phyloP scores from a whole-genome alignment of 345 rosid species.

The Linum usitatissimum region DNA sequence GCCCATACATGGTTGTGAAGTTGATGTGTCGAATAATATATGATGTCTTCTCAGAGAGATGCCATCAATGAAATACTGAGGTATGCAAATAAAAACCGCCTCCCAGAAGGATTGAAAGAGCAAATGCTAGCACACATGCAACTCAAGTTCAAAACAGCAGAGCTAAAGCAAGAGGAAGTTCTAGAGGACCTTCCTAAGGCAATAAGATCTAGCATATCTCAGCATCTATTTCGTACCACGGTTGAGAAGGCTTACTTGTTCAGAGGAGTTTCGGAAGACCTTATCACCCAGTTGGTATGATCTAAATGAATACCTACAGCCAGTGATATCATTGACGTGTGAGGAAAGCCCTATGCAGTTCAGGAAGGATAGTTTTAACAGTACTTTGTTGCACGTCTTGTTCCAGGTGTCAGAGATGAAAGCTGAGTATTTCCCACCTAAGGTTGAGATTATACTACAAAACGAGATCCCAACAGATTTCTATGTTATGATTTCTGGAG shows the following conservation, averaged over 20 bases:
- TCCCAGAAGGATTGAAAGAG: constrained; percentile 74
- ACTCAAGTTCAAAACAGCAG: constrained; percentile 79
- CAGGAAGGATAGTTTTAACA: background rate
- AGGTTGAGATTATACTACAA: constrained; percentile 72
- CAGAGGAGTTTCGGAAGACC: constrained; percentile 61
- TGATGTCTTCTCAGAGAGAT: constrained; percentile 49
- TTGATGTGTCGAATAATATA: constrained; percentile 6
- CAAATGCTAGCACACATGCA: constrained; percentile 92
- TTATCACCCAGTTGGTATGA: constrained; percentile 61
- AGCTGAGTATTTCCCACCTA: constrained; percentile 92
- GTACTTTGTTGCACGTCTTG: background rate
- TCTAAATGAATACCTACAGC: background rate
- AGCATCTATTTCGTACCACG: constrained; percentile 53
- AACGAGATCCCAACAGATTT: constrained; percentile 90
- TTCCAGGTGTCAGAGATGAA: constrained; percentile 65
- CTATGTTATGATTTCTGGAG: constrained; percentile 78
- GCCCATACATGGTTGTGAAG: background rate
- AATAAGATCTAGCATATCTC: constrained; percentile 69
- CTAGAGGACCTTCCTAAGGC: constrained; percentile 82
- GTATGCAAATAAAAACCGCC: constrained; percentile 66
- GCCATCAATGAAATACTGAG: constrained; percentile 61
- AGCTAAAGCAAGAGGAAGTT: constrained; percentile 79
- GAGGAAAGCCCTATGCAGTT: background rate
- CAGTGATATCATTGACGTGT: background rate
- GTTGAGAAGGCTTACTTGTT: constrained; percentile 59